A percentile compares a stretch with the other conserved stretches of the same genome.
These are phyloP conservation scores for Ceratocystis papillata DNA, from an alignment of 2,329 filamentous ascomycete species.

Conservation along the genomic window DNA sequence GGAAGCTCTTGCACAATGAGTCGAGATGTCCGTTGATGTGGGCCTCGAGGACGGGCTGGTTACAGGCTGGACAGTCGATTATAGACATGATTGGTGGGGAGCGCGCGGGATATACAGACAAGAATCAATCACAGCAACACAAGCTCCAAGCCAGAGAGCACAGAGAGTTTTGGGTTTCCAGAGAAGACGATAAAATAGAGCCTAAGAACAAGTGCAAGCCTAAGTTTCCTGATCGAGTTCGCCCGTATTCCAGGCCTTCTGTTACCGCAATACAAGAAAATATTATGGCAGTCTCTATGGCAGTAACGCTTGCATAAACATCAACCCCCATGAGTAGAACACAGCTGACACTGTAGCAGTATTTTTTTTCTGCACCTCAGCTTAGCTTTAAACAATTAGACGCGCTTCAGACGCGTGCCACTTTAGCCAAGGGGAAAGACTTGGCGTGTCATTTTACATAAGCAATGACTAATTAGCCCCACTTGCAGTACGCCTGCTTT, in stretches of 20 bases:
- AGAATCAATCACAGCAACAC: neutral
- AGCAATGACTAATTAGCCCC: neutral
- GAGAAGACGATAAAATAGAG: too few relatives aligned
- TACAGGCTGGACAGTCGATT: constrained; percentile 75
- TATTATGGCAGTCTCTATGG: too few relatives aligned
- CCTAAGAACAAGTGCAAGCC: too few relatives aligned
- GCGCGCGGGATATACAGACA: neutral
- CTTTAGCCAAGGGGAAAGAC: neutral
- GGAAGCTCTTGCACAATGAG: constrained; percentile 59
- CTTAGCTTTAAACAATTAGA: neutral
- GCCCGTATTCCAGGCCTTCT: too few relatives aligned
- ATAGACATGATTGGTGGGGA: constrained; percentile 24
- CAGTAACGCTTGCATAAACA: too few relatives aligned
- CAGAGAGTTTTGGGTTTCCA: neutral
- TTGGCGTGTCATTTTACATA: neutral
- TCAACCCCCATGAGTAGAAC: too few relatives aligned
- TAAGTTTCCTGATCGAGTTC: too few relatives aligned
- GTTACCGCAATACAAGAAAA: too few relatives aligned
- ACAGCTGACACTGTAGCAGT: neutral
- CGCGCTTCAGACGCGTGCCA: constrained; percentile 5
- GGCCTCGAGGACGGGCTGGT: constrained; percentile 55
- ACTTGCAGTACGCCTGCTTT: neutral
- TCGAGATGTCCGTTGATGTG: constrained; percentile 89
- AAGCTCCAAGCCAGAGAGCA: neutral
- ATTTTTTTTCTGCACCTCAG: neutral